Base-by-base conservation (phyloP, 306 rosid genomes). In the Sesbania bispinosa region DNA sequence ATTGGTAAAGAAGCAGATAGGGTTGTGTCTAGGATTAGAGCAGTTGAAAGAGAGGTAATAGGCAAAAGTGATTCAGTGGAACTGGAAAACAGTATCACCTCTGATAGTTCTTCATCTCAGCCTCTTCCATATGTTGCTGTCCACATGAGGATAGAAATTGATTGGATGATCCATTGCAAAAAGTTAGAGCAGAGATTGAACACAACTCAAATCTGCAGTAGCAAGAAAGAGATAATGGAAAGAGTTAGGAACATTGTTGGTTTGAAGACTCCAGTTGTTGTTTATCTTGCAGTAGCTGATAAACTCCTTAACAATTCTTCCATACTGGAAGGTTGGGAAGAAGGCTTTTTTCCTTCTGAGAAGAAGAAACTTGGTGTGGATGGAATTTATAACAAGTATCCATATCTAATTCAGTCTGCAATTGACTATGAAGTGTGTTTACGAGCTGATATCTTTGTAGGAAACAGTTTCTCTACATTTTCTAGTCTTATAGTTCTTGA, bases 131-230 rank as follows among this genome's bases (percentile, higher is more conserved):
- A 81, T 73, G 86, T 83, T 13, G 95, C 98, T 10, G 98, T 92
- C 24, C 98, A 92, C 67, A 89, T 92, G 98, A 86, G 98, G 58
- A 76, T 92, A 21, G 98, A 92, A 71, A 86, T 87, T 81, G 98
- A 92, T 30, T 92, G 98, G 98, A 88, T 88, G 98, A 92, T 92
- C 69, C 98, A 92, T 15, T 92, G 98, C 67, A 92, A 86, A 74
- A 88, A 92, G 29, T 65, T 84, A 62, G 94, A 92, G 80, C 86
- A 77, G 67, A 86, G 93, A 67, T 67, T 48, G 24, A 83, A 78
- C 71, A 75, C 84, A 51, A 80, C 36, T 19, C 90, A 88, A 70
- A 92, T 92, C 7, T 92, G 98, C 55, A 88, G 98, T 45, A 88
- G 92, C 89, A 88, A 86, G 69, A 82, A 80, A 27, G 92, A 92